Base-by-base conservation (phyloP, 495 filamentous ascomycete species). In the Rusavskia elegans region DNA sequence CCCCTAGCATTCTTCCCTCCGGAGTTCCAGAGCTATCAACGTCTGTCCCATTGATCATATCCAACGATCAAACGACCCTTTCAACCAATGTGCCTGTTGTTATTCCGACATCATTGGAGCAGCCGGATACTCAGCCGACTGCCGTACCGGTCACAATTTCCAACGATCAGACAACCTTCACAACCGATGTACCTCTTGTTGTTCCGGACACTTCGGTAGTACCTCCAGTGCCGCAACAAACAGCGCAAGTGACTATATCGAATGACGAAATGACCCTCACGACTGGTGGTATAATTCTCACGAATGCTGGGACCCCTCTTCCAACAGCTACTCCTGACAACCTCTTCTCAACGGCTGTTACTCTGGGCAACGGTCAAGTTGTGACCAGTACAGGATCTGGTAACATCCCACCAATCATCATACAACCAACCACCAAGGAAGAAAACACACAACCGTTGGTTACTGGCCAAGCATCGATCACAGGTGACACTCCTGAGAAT, bases 111-210 rank as follows among this genome's bases (percentile, higher is more conserved):
- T 23, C 11, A 23, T 9, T 14, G 11, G 44, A n/a, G 17, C 48
- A 52, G 3, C 11, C 56, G 9, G 16, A 21, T 11, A 27, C 40
- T 20, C 21, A 44, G 4, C 5, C 19, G 13, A 50, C 48, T 27
- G 46, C 44, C 40, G 20, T 55, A 16, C 38, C 29, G 3, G 41
- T 49, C 44, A 46, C 32, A 27, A 10, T 45, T 39, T 40, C 51
- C 48, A 55, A 36, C 40, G 59, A 29, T 36, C 58, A 50, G 10
- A 36, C 44, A 14, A 62, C 59, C 25, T 51, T 51, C 20, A 44
- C 49, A 1, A 37, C 38, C 42, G 52, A 16, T 46, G 49, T 35
- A 10, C 14, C 25, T 30, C 49, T 50, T 23, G 35, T 32, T 19
- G 11, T 53, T 25, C 36, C 41, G 14, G 14, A 32, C 16, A 52